A percentile compares a stretch with the other conserved stretches of the same genome.
Conservation (phyloP, 345 rosid species). For the Cardamine resedifolia region DNA sequence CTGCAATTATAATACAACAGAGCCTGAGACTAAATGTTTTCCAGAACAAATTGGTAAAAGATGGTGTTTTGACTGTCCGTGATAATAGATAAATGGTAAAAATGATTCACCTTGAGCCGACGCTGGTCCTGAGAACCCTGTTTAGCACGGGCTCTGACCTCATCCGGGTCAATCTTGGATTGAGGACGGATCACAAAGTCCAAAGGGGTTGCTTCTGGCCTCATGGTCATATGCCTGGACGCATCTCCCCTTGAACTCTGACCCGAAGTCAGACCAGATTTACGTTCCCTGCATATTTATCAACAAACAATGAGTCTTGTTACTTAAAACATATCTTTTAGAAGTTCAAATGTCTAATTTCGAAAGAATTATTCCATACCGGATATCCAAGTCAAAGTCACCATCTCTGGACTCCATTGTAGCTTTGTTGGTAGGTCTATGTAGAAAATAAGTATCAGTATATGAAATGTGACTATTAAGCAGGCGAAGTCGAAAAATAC, state of each 20-base stretch:
- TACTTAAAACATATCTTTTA: background rate
- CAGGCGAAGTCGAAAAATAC: background rate
- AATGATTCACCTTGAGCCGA: conserved; percentile 64
- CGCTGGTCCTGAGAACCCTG: conserved; percentile 87
- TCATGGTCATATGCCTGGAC: conserved; percentile 67
- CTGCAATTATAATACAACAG: conserved; percentile 42
- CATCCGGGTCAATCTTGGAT: conserved; percentile 92
- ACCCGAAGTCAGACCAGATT: conserved; percentile 67
- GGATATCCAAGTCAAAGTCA: conserved; percentile 78
- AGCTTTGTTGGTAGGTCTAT: conserved; percentile 66
- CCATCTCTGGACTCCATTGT: conserved; percentile 87
- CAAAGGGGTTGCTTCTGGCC: conserved; percentile 96
- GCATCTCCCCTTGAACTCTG: conserved; percentile 69
- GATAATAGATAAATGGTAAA: background rate
- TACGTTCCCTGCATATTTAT: conserved; percentile 51
- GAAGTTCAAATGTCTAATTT: background rate
- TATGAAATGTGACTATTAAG: conserved; percentile 5
- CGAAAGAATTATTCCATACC: conserved; percentile 46
- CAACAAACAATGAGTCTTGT: conserved; percentile 16
- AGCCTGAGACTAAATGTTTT: no score
- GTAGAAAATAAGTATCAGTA: conserved; percentile 17
- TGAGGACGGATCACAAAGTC: conserved; percentile 94
- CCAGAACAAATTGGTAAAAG: no score
- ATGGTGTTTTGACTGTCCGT: background rate
- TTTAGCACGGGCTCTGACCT: conserved; percentile 81